phyloP scores from a whole-genome alignment of 345 rosid genomes.

The Iberis pinnata region DNA sequence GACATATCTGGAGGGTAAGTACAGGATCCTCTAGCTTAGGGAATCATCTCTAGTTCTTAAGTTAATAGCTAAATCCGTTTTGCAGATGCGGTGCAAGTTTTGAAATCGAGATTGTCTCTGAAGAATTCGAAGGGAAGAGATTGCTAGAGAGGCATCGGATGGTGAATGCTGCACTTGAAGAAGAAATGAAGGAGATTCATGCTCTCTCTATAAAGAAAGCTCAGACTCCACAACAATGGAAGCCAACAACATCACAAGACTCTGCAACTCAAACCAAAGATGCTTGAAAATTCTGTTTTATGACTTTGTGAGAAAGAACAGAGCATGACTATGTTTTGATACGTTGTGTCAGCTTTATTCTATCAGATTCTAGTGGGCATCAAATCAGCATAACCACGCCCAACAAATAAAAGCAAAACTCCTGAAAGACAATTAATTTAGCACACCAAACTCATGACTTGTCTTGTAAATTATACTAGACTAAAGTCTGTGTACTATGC shows the following conservation, averaged over 20 bases:
- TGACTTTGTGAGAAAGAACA: neutral
- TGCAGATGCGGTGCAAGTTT: slow-evolving; percentile 86
- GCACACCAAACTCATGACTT: too few species aligned
- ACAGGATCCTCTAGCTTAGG: neutral
- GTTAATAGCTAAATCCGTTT: neutral
- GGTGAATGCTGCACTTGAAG: slow-evolving; percentile 73
- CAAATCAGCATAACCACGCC: too few species aligned
- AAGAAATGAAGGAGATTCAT: slow-evolving; percentile 90
- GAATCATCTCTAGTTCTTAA: neutral
- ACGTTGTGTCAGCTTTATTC: neutral
- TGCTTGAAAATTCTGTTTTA: slow-evolving; percentile 4
- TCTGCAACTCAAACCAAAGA: slow-evolving; percentile 29
- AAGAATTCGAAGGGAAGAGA: slow-evolving; percentile 82
- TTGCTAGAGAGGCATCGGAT: slow-evolving; percentile 80
- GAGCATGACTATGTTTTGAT: neutral
- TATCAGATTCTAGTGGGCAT: too few species aligned
- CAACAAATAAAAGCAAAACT: too few species aligned
- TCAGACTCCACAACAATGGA: slow-evolving; percentile 70
- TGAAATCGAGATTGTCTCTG: slow-evolving; percentile 61
- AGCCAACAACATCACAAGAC: slow-evolving; percentile 37
- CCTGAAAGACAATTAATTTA: too few species aligned
- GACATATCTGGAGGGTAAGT: slow-evolving; percentile 97
- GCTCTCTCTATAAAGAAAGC: slow-evolving; percentile 92
- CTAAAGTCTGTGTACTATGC: too few species aligned
- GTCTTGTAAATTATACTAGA: too few species aligned